A percentile compares a stretch with the other conserved stretches of the same genome.
Evolutionary conservation across 2,329 filamentous ascomycete species (phyloP).

Genomic region (Pyrenochaeta sp.): DNA sequence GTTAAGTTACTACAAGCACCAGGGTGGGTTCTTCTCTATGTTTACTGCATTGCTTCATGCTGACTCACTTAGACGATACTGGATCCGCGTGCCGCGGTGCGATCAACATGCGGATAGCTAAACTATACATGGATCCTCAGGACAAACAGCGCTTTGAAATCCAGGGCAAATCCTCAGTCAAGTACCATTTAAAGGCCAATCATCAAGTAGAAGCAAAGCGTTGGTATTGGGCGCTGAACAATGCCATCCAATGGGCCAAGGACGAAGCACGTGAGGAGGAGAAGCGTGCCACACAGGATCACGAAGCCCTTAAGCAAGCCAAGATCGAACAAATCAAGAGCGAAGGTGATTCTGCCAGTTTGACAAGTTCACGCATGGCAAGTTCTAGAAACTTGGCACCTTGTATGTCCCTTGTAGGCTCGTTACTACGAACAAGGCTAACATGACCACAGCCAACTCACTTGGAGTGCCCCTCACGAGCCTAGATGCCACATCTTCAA

Average conservation of each 20-base stretch:
- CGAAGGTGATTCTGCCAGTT: constrained; percentile 52
- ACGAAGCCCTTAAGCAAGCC: constrained; percentile 75
- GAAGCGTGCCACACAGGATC: constrained; percentile 74
- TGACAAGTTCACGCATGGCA: constrained; percentile 43
- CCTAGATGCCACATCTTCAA: constrained; percentile 36
- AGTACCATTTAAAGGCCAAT: constrained; percentile 97
- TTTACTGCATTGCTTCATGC: not conserved
- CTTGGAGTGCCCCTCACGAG: constrained; percentile 59
- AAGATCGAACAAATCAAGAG: constrained; percentile 72
- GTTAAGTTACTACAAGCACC: constrained; percentile 98
- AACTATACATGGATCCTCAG: constrained; percentile 92
- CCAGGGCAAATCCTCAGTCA: constrained; percentile 96
- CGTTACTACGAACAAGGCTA: not conserved
- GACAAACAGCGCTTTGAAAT: constrained; percentile 99
- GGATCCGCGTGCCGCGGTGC: constrained; percentile 95
- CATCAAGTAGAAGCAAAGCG: constrained; percentile 97
- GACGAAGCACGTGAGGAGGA: constrained; percentile 95
- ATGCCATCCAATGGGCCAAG: constrained; percentile 98
- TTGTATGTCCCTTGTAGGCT: constrained; percentile 16
- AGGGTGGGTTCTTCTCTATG: constrained; percentile 57
- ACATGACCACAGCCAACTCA: constrained; percentile 45
- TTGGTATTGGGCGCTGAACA: constrained; percentile 99
- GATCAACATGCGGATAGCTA: constrained; percentile 98
- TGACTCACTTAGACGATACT: constrained; percentile 72
- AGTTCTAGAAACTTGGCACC: constrained; percentile 42